These are phyloP conservation scores for Pseudogymnoascus sp. DNA, from an alignment of 2,329 filamentous ascomycete species.

Conservation along the genomic window DNA sequence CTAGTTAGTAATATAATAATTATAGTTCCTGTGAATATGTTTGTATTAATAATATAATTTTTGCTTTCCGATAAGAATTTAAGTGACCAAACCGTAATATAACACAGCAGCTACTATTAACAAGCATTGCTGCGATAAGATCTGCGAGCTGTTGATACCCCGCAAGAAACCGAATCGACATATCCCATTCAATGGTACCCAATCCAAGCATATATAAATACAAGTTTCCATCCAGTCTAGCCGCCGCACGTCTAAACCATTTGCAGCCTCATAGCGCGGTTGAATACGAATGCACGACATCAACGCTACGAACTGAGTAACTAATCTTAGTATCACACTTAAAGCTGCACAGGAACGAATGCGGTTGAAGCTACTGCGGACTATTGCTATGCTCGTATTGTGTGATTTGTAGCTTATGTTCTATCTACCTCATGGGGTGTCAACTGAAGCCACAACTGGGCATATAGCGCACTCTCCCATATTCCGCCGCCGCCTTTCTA, in stretches of 20 bases:
- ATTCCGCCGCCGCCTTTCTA: background rate
- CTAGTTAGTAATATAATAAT: background rate
- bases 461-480: background rate
- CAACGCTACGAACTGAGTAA: background rate
- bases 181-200: no score
- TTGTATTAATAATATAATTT: background rate
- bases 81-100: background rate
- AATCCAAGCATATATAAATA: no score
- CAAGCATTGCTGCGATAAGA: background rate
- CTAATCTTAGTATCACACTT: background rate
- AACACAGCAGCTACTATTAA: background rate
- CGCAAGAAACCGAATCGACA: no score
- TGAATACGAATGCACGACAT: slow-evolving; percentile 7
- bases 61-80: background rate
- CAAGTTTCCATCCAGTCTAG: background rate
- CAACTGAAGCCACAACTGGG: background rate
- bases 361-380: background rate
- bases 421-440: background rate
- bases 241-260: background rate
- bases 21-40: background rate
- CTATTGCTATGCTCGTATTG: background rate
- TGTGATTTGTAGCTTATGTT: background rate
- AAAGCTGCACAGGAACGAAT: background rate
- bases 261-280: background rate
- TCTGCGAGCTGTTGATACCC: no score